Percentiles rank a stretch among this genome's conserved stretches.
Conservation (phyloP, 345 rosid species). For the Heritiera fomes region DNA sequence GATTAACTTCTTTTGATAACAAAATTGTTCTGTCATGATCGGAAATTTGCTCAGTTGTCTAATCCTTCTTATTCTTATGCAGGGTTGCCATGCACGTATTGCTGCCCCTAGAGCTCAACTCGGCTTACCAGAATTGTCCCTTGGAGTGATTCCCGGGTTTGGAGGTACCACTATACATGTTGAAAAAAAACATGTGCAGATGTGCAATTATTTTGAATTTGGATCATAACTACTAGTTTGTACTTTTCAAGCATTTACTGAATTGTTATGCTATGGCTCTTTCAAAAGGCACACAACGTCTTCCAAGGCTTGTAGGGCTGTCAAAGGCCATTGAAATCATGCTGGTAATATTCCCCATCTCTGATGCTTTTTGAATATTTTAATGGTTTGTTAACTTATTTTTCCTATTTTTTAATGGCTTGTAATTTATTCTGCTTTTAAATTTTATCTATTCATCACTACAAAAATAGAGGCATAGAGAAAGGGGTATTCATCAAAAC, state of each 20-base stretch:
- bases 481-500: not conserved
- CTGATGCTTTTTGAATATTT: not conserved
- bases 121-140: conserved; percentile 87
- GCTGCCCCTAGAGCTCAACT: conserved; percentile 79
- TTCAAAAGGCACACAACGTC: conserved; percentile 90
- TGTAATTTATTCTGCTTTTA: not conserved
- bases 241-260: conserved; percentile 17
- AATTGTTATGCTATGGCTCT: conserved; percentile 17
- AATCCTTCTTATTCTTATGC: conserved; percentile 16
- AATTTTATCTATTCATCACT: not conserved
- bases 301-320: conserved; percentile 91
- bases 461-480: not conserved
- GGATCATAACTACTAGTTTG: conserved; percentile 14
- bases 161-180: conserved; percentile 60
- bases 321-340: conserved; percentile 85
- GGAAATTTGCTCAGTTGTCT: conserved; percentile 5
- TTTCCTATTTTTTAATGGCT: not conserved
- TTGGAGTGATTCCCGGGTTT: conserved; percentile 90
- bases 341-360: conserved; percentile 49
- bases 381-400: not conserved
- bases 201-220: conserved; percentile 4
- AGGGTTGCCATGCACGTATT: conserved; percentile 95
- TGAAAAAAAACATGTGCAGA: not conserved
- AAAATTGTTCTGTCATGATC: not conserved
- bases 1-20: not conserved